These are phyloP conservation scores for Lotus japonicus DNA, from an alignment of 306 rosid genomes.

Conservation along the genomic window DNA sequence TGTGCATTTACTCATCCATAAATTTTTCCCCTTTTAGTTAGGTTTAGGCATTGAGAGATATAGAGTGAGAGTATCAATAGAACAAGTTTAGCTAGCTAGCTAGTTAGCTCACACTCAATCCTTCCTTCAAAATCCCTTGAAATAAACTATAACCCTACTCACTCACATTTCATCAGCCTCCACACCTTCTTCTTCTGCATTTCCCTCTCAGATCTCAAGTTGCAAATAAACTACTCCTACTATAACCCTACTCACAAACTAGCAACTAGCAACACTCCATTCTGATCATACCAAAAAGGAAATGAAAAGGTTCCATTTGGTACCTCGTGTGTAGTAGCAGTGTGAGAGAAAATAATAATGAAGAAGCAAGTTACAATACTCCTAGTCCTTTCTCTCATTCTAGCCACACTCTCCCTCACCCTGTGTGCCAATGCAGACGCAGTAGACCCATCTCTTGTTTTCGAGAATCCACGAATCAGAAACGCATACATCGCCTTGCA, in stretches of 20 bases:
- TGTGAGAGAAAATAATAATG: slow-evolving; percentile 48
- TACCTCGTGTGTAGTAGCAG: too few species aligned
- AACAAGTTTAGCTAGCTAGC: too few species aligned
- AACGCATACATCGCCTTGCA: slow-evolving; percentile 58
- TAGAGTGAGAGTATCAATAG: too few species aligned
- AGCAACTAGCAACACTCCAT: too few species aligned
- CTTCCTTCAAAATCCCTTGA: slow-evolving; percentile 58
- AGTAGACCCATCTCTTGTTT: slow-evolving; percentile 30
- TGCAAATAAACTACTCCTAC: neutral
- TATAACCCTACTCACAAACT: too few species aligned
- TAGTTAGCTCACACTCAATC: too few species aligned
- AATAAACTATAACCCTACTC: neutral
- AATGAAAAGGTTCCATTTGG: slow-evolving; percentile 20
- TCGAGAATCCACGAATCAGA: slow-evolving; percentile 41
- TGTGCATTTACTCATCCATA: neutral
- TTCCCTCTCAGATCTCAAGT: slow-evolving; percentile 32
- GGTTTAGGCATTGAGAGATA: neutral
- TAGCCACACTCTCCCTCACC: slow-evolving; percentile 24
- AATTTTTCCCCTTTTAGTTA: neutral
- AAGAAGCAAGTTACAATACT: slow-evolving; percentile 36
- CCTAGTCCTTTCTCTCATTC: slow-evolving; percentile 24
- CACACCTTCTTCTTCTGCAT: neutral
- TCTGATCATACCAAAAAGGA: neutral
- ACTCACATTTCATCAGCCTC: slow-evolving; percentile 1
- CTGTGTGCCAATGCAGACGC: slow-evolving; percentile 27